Base-by-base conservation (phyloP, 345 rosid species). In the Rhizophora apiculata region DNA sequence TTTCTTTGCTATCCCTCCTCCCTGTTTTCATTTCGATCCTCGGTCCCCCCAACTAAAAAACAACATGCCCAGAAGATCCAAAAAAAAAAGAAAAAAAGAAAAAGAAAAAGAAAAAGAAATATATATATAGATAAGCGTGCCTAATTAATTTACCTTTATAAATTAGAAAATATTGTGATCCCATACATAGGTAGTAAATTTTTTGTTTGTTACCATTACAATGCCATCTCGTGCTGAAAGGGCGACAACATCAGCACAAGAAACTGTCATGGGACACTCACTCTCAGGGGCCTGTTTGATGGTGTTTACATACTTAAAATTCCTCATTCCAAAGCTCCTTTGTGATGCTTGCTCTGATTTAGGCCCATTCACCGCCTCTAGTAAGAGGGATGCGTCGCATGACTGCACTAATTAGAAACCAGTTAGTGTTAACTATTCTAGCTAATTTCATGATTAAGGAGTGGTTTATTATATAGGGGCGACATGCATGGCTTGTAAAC, bases 161-260 rank as follows among this genome's bases (percentile, higher is more conserved):
- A 21, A 22, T 21, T 27, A 56, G 30, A 56, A 56, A 3, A 56
- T 20, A 11, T 13, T 21, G 31, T 5, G 43, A 53, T 19, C 2
- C 20, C 10, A 9, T 19, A 10, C 24, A 22, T 29, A 74, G 30
- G 30, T 8, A 24, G 60, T 24, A 24, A 24, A 21, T 56, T 15
- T 19, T 19, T 21, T 56, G 60, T 9, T 15, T 21, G 72, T 9
- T 57, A 93, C 97, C 85, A 88, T 72, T 68, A 80, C 86, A 27
- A 87, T 80, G 55, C 93, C 96, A 62, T 91, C 98, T 84, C 93
- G 74, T 5, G 95, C 97, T 1, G 96, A 91, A 67, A 94, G 95
- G 56, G 95, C 82, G 0, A 94, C 84, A 46, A 87, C 74, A 70
- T 91, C 96, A 30, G 96, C 95, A 34, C 96, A 94, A 26, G 97